Percentiles rank a stretch among this genome's conserved stretches.
Conservation (phyloP, 495 filamentous ascomycete genomes). For the Jackrogersella minutella region DNA sequence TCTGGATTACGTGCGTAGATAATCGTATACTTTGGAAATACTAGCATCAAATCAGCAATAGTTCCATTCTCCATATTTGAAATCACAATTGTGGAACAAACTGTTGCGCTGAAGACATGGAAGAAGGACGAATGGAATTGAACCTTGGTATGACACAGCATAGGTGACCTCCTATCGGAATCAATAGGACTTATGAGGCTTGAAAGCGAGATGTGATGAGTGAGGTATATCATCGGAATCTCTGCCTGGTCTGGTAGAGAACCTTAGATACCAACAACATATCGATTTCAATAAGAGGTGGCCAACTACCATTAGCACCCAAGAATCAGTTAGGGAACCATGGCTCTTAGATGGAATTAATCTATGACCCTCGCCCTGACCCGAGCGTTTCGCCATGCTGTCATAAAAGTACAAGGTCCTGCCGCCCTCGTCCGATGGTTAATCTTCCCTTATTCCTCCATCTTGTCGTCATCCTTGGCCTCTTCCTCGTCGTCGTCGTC, state of each 20-base stretch:
- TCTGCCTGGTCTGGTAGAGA: not conserved
- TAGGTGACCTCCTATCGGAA: too few relatives aligned
- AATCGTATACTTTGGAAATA: too few relatives aligned
- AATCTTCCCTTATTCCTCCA: slow-evolving; percentile 69
- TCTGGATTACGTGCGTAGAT: too few relatives aligned
- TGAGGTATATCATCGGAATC: not conserved
- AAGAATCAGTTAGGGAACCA: not conserved
- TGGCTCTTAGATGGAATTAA: slow-evolving; percentile 28
- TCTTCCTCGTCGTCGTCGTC: slow-evolving; percentile 75
- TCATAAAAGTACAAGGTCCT: slow-evolving; percentile 29
- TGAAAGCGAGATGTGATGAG: not conserved
- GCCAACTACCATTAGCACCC: not conserved
- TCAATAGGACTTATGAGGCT: not conserved
- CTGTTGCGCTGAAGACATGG: too few relatives aligned
- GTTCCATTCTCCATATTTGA: too few relatives aligned
- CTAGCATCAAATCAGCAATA: too few relatives aligned
- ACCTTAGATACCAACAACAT: too few relatives aligned
- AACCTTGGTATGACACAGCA: too few relatives aligned
- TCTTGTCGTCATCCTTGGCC: slow-evolving; percentile 67
- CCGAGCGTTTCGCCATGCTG: slow-evolving; percentile 19
- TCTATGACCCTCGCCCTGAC: slow-evolving; percentile 29
- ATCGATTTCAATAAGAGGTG: not conserved
- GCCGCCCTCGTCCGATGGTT: not conserved
- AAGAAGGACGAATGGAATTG: too few relatives aligned
- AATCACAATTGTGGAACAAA: too few relatives aligned